Base-by-base conservation (phyloP, 352 stramenopile species). In the Pythium dissotocum region DNA sequence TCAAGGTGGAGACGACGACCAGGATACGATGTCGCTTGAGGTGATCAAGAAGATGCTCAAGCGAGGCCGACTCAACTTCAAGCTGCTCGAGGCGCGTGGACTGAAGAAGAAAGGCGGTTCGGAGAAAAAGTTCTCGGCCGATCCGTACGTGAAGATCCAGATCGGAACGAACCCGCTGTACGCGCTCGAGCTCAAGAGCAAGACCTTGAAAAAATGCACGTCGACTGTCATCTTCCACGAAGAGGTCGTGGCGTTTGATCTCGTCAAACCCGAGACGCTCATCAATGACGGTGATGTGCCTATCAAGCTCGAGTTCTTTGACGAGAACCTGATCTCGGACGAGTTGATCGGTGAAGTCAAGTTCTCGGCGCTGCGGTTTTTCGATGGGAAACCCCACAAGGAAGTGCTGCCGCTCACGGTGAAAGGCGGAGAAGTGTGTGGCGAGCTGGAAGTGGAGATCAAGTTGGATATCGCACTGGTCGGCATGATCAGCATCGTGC, bases 321-420 rank as follows among this genome's bases (percentile, higher is more conserved):
- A 98, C 46, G 90, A 97, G 62, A 97, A 93, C 56, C 63, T 96
- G 21, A 78, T 95, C 6, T 89, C 86, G 0, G 88, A 97, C 61
- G 91, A 97, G 58, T 61, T 97, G 24, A 72, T 98, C 0, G 90
- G 86, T 14, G 68, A 89, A 53, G 73, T 84, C 36, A 69, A 53
- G 7, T 78, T 97, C 32, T 96, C 86, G 1, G 77, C 90, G 1
- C 70, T 97, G 28, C 83, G 86, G 0, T 94, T 93, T 58, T 87
- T 97, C 32, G 80, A 97, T 33, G 83, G 87, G 10, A 69, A 85
- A 9, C 62, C 72, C 0, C 80, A 89, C 33, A 74, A 46, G 2
- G 87, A 97, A 44, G 64, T 84, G 0, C 52, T 95, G 7, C 80
- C 89, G 13, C 75, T 97, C 14, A 76, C 73, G 1, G 71, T 93